Percentiles rank a stretch among this genome's conserved stretches.
Conservation (phyloP, 2,329 filamentous ascomycete species). For the Hypoxylon sp. region DNA sequence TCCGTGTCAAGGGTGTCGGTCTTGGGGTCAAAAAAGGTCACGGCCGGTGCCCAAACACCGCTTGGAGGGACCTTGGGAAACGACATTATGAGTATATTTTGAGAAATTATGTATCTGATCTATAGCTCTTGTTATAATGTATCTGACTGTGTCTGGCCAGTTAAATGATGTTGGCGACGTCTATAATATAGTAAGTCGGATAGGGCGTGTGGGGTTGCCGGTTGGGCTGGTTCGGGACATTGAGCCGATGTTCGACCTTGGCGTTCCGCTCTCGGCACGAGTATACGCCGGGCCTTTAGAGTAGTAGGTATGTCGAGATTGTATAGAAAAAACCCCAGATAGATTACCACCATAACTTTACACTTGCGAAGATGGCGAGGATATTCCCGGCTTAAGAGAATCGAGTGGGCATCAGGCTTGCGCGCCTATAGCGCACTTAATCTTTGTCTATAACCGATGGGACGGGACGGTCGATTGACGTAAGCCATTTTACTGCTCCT, state of each 20-base stretch:
- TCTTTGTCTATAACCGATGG: slow-evolving; percentile 1
- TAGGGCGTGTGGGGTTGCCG: slow-evolving; percentile 29
- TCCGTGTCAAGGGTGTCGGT: slow-evolving; percentile 63
- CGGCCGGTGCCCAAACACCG: slow-evolving; percentile 65
- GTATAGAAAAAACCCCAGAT: slow-evolving; percentile 1
- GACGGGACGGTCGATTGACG: background rate
- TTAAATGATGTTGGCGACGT: slow-evolving; percentile 4
- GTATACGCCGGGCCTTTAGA: slow-evolving; percentile 3
- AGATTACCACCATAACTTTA: slow-evolving; percentile 14
- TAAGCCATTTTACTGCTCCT: background rate
- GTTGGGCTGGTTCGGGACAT: slow-evolving; percentile 45
- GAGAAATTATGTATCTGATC: background rate
- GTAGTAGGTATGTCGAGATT: background rate
- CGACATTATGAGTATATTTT: slow-evolving; percentile 42
- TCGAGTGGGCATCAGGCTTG: background rate
- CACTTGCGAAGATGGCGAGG: background rate
- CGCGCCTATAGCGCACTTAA: slow-evolving; percentile 9
- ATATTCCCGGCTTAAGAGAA: background rate
- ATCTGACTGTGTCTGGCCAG: background rate
- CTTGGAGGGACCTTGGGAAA: slow-evolving; percentile 53
- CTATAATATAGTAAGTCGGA: slow-evolving; percentile 23
- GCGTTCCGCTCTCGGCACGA: slow-evolving; percentile 43
- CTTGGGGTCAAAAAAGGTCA: slow-evolving; percentile 67
- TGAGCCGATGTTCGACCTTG: slow-evolving; percentile 44
- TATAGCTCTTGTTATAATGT: background rate